Conservation (phyloP, 192 early-diverging fungal species). For the Gonapodya sp. region DNA sequence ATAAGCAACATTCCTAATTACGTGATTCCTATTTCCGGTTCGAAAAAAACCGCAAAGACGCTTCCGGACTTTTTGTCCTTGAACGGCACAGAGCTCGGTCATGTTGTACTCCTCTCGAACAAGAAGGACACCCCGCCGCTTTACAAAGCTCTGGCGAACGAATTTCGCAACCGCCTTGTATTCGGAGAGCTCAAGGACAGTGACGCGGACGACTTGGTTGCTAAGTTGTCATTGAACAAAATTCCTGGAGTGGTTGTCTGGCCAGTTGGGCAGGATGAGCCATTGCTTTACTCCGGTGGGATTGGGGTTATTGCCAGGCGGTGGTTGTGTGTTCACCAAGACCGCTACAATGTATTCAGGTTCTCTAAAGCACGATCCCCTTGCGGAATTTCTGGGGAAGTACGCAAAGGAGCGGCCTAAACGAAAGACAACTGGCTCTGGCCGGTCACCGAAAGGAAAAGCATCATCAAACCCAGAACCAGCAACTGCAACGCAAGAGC, state of each 20-base stretch:
- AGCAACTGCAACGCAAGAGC: no score
- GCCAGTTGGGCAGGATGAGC: not conserved
- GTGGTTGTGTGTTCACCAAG: no score
- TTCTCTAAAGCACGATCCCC: not conserved
- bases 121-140: not conserved
- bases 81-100: not conserved
- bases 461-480: not conserved
- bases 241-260: not conserved
- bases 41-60: not conserved
- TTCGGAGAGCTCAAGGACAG: not conserved
- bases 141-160: not conserved
- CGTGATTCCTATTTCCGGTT: not conserved
- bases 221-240: not conserved
- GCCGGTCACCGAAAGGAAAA: not conserved
- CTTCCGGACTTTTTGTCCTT: not conserved
- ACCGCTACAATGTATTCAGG: not conserved
- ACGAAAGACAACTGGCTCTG: no score
- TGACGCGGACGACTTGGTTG: not conserved
- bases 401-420: not conserved
- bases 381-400: not conserved
- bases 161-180: not conserved
- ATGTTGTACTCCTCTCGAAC: not conserved
- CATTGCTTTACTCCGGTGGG: not conserved
- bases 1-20: not conserved
- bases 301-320: no score